A percentile compares a stretch with the other conserved stretches of the same genome.
These are phyloP conservation scores for Symbiodinium pilosum DNA, from an alignment of 73 alveolate genomes.

Conservation along the genomic window DNA sequence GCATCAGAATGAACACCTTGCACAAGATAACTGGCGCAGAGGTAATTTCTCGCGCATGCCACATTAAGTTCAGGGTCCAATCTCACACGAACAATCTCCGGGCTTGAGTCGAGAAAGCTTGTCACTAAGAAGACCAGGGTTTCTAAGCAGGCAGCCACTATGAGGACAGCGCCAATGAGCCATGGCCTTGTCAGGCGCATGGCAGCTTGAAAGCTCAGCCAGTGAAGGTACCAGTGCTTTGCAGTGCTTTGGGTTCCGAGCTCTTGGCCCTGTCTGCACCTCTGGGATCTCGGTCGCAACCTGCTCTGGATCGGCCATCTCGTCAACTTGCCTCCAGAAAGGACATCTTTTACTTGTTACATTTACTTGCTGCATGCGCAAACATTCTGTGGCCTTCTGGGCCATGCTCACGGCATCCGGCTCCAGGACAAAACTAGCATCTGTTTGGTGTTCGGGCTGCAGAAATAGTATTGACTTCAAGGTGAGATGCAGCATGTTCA, in stretches of 20 bases:
- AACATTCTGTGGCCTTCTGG: too few relatives aligned
- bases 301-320: background rate
- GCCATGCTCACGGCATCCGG: too few relatives aligned
- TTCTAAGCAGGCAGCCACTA: conserved; percentile 8
- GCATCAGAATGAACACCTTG: conserved; percentile 83
- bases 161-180: conserved; percentile 67
- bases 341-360: too few relatives aligned
- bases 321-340: too few relatives aligned
- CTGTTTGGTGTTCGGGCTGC: too few relatives aligned
- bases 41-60: background rate
- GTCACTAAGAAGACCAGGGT: background rate
- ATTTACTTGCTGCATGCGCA: too few relatives aligned
- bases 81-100: background rate
- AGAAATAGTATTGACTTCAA: too few relatives aligned
- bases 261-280: background rate
- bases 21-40: too few relatives aligned
- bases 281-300: background rate
- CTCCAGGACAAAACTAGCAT: too few relatives aligned
- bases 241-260: background rate
- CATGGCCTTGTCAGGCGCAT: conserved; percentile 25
- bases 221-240: background rate
- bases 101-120: too few relatives aligned
- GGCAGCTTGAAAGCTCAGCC: too few relatives aligned
- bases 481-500: too few relatives aligned
- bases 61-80: background rate